phyloP scores from a whole-genome alignment of 495 filamentous ascomycete genomes.

The Ascobolus immersus region DNA sequence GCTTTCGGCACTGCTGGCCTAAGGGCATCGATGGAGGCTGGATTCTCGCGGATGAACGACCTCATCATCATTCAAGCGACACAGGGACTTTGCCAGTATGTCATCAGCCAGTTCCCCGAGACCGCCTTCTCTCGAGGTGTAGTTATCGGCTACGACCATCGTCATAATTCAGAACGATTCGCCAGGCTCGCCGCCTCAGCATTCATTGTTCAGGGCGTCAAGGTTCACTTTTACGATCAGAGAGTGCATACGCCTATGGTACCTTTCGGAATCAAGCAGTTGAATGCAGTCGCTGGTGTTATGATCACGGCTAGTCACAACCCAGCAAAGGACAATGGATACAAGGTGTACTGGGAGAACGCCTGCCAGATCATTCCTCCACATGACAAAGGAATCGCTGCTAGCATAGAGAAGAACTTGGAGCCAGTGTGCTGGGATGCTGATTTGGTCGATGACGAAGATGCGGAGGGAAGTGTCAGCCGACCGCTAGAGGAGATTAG shows the following conservation, averaged over 20 bases:
- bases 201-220: constrained; percentile 34
- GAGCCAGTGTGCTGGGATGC: constrained; percentile 28
- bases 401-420: constrained; percentile 31
- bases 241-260: constrained; percentile 39
- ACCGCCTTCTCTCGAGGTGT: constrained; percentile 22
- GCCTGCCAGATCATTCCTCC: constrained; percentile 47
- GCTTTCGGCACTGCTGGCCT: constrained; percentile 45
- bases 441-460: constrained; percentile 19
- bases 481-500: constrained; percentile 20
- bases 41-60: constrained; percentile 43
- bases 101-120: constrained; percentile 21
- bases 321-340: constrained; percentile 43
- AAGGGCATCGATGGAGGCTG: constrained; percentile 42
- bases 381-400: constrained; percentile 34
- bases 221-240: constrained; percentile 33
- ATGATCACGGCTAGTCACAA: constrained; percentile 45
- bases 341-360: constrained; percentile 50
- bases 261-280: constrained; percentile 34
- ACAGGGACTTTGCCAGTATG: constrained; percentile 40
- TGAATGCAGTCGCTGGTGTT: constrained; percentile 35
- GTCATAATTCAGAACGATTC: constrained; percentile 40
- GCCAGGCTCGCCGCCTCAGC: constrained; percentile 37
- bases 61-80: constrained; percentile 49
- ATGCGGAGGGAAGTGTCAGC: constrained; percentile 21
- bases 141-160: constrained; percentile 43